These are phyloP conservation scores for Cyclanthera cordifolia DNA, from an alignment of 306 rosid genomes.

Conservation along the genomic window DNA sequence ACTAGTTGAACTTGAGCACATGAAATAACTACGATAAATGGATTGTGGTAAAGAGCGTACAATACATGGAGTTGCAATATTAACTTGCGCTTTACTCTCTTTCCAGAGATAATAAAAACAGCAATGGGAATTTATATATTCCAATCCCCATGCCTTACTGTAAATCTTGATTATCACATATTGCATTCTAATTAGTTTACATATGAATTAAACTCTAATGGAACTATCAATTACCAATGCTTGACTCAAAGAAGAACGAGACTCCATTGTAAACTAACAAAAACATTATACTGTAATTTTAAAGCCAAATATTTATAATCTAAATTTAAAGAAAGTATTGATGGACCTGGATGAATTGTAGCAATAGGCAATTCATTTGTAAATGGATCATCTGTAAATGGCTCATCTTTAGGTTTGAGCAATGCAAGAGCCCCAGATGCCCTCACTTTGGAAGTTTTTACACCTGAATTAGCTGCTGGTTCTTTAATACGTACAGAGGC, in stretches of 20 bases:
- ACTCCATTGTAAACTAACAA: not conserved
- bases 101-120: not conserved
- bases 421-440: constrained; percentile 20
- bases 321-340: not conserved
- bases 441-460: too few species aligned
- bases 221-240: not conserved
- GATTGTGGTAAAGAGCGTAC: not conserved
- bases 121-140: not conserved
- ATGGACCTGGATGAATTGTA: constrained; percentile 48
- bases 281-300: not conserved
- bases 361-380: constrained; percentile 41
- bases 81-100: not conserved
- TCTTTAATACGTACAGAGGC: constrained; percentile 26
- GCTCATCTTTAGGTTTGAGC: constrained; percentile 78
- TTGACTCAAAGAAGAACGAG: not conserved
- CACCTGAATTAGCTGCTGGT: not conserved
- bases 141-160: not conserved
- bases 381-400: constrained; percentile 33
- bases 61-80: not conserved
- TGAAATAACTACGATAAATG: not conserved
- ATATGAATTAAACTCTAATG: constrained; percentile 1
- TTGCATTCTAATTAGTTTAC: not conserved
- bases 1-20: not conserved
- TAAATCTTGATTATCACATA: not conserved
- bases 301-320: not conserved